Base-by-base conservation (phyloP, 139 green algal species). In the Gonium pectorale region DNA sequence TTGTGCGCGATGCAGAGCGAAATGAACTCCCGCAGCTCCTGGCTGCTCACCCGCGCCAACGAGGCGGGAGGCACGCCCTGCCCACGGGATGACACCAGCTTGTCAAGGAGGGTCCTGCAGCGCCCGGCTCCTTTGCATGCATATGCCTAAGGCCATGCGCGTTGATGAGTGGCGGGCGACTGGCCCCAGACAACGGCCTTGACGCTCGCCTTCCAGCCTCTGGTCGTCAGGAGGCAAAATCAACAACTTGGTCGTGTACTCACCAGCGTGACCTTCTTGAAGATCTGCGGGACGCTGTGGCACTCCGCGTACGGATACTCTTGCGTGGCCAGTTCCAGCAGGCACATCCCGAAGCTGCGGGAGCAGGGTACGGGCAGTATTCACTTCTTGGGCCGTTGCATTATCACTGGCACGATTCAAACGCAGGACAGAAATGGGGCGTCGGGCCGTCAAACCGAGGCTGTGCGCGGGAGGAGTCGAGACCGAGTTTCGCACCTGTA, bases 261-360 rank as follows among this genome's bases (percentile, higher is more conserved):
- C 19, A 86, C 86, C 80, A 86, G 67, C 26, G 87, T 88, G 46
- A 92, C 89, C 41, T 90, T 90, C 22, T 73, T 84, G 49, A 90
- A 92, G 51, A 92, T 92, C 41, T 89, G 86, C 52, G 89, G 82
- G 31, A 90, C 80, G 71, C 78, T 88, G 38, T 86, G 81, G 91
- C 97, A 99, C 90, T 99, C 97, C 31, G 89, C 89, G 90, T 99
- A 99, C 35, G 97, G 97, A 83, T 98, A 99, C 90, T 99, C 94
- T 75, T 97, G 87, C 0, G 96, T 99, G 27, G 95, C 95, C 87
- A 99, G 93, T 92, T 99, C 97, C 87, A 99, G 94, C 78, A 99
- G 85, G 81, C 95, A 98, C 97, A 99, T 99, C 78, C 97, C 97
- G 80, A 98, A 99, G 44, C 84, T 88, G 82, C 0, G 60, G 54